Evolutionary conservation across 2,329 filamentous ascomycete species (phyloP).

Genomic region (Epichloe typhina): DNA sequence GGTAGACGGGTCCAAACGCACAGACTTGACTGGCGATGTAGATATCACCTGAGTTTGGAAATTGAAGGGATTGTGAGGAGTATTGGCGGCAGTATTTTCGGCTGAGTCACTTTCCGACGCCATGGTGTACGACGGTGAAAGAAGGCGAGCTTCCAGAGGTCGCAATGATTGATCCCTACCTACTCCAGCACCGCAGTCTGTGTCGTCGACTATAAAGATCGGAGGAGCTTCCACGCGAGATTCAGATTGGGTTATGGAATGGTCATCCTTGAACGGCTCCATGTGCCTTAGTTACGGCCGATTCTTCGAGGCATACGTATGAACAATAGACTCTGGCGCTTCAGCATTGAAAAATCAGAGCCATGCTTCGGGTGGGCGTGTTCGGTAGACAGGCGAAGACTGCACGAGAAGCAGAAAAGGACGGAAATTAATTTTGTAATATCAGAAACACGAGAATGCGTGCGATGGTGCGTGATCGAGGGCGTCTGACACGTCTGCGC

Average conservation of each 20-base stretch:
- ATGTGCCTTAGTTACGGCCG: conserved; percentile 5
- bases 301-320: background rate
- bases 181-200: conserved; percentile 2
- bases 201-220: conserved; percentile 12
- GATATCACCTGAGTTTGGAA: conserved; percentile 76
- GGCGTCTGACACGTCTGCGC: too few species aligned
- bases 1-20: conserved; percentile 26
- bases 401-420: too few species aligned
- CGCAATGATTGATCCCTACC: background rate
- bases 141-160: conserved; percentile 1
- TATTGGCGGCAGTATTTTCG: background rate
- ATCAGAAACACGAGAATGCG: background rate
- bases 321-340: background rate
- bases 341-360: background rate
- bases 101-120: background rate
- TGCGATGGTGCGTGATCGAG: too few species aligned
- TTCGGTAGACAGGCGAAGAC: background rate
- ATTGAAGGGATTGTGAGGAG: conserved; percentile 67
- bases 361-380: background rate
- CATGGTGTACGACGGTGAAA: conserved; percentile 8
- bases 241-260: background rate
- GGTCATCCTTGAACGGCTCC: conserved; percentile 3
- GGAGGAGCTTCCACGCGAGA: conserved; percentile 3
- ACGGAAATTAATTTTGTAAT: background rate
- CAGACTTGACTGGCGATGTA: conserved; percentile 64